Conservation (phyloP, 2,329 filamentous ascomycete species). For the Lasiodiplodia sp. region DNA sequence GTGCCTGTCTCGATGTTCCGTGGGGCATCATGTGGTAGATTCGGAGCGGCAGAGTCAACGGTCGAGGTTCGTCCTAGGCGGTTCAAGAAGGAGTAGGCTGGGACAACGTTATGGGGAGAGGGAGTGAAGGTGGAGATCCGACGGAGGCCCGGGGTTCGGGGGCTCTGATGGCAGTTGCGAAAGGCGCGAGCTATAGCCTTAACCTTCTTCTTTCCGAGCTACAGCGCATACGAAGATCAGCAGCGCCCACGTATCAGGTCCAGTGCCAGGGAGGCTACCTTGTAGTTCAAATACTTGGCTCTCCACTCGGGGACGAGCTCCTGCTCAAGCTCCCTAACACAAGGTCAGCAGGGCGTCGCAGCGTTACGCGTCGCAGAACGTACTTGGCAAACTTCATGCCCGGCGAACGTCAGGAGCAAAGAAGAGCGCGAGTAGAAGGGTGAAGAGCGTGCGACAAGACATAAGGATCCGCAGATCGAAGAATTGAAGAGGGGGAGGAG, state of each 20-base stretch:
- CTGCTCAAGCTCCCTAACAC: constrained; percentile 75
- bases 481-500: constrained; percentile 1
- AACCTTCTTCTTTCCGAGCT: constrained; percentile 87
- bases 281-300: constrained; percentile 93
- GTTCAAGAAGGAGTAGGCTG: constrained; percentile 52
- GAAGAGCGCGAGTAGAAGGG: not conserved
- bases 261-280: constrained; percentile 58
- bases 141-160: constrained; percentile 45
- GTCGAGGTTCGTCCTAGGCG: constrained; percentile 34
- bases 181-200: constrained; percentile 81
- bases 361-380: constrained; percentile 33
- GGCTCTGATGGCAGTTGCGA: constrained; percentile 63
- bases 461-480: not conserved
- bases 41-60: constrained; percentile 35
- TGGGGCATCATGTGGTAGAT: constrained; percentile 38
- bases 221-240: constrained; percentile 24
- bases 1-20: constrained; percentile 34
- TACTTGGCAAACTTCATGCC: constrained; percentile 70
- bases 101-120: constrained; percentile 45
- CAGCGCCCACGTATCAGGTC: not conserved
- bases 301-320: constrained; percentile 95
- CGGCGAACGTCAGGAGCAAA: constrained; percentile 13
- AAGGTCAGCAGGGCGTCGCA: constrained; percentile 27
- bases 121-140: constrained; percentile 44
- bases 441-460: not conserved